phyloP scores from a whole-genome alignment of 148 eudicot species.

The Rhododendron griersonianum region DNA sequence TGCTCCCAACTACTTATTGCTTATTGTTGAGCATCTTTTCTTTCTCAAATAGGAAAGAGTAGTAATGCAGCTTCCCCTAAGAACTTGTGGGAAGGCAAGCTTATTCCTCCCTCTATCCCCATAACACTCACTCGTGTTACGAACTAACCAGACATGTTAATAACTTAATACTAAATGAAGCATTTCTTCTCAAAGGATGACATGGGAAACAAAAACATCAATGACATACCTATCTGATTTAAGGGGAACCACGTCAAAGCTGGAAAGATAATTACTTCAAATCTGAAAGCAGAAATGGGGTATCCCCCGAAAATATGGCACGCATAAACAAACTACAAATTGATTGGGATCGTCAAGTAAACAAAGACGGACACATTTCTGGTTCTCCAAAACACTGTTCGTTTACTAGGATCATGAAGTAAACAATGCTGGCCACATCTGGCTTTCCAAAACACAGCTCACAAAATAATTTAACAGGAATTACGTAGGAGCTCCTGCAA shows the following conservation, averaged over 20 bases:
- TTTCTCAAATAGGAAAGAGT: too few species aligned
- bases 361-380: background rate
- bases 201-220: slow-evolving; percentile 1
- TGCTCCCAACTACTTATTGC: too few species aligned
- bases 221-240: background rate
- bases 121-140: background rate
- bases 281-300: background rate
- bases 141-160: background rate
- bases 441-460: background rate
- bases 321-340: background rate
- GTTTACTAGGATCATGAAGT: background rate
- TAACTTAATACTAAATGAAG: background rate
- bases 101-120: background rate
- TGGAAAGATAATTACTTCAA: background rate
- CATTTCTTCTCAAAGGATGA: background rate
- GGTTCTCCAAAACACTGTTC: background rate
- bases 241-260: background rate
- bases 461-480: background rate
- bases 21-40: too few species aligned
- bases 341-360: background rate
- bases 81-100: background rate
- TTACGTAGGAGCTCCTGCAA: background rate
- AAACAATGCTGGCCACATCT: background rate
- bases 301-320: background rate
- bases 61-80: background rate